phyloP scores from a whole-genome alignment of 1,284 basidiomycete species.

The Cerrena zonata region DNA sequence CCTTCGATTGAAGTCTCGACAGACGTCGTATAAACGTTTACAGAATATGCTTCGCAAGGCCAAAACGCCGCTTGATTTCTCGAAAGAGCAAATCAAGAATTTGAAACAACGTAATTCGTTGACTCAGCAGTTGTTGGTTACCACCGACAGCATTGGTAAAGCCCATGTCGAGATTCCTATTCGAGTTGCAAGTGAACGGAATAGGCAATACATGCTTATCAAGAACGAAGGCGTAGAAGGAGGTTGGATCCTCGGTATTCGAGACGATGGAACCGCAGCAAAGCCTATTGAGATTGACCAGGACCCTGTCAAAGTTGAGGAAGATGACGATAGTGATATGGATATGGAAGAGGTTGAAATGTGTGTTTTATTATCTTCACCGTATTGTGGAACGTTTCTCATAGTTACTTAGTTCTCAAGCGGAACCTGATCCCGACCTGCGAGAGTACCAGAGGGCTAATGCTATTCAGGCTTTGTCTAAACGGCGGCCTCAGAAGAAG shows the following conservation, averaged over 20 bases:
- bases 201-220: conserved; percentile 87
- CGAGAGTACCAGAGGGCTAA: conserved; percentile 60
- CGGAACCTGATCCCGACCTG: conserved; percentile 56
- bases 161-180: conserved; percentile 86
- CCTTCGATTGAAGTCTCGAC: conserved; percentile 85
- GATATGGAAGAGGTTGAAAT: conserved; percentile 76
- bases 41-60: conserved; percentile 85
- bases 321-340: conserved; percentile 44
- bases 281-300: conserved; percentile 86
- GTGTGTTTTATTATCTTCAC: conserved; percentile 36
- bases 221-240: conserved; percentile 83
- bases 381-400: background rate
- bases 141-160: conserved; percentile 89
- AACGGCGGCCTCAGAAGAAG: conserved; percentile 47
- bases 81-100: conserved; percentile 88
- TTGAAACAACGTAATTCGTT: conserved; percentile 85
- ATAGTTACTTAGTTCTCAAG: conserved; percentile 23
- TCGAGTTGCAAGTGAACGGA: conserved; percentile 89
- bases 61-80: conserved; percentile 88
- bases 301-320: conserved; percentile 26
- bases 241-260: conserved; percentile 90
- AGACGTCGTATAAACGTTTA: conserved; percentile 86
- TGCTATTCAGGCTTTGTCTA: conserved; percentile 60
- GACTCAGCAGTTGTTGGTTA: conserved; percentile 90
- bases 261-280: conserved; percentile 69